These are phyloP conservation scores for Saccharomycopsis capsularis DNA, from an alignment of 805 yeast species.

Conservation along the genomic window DNA sequence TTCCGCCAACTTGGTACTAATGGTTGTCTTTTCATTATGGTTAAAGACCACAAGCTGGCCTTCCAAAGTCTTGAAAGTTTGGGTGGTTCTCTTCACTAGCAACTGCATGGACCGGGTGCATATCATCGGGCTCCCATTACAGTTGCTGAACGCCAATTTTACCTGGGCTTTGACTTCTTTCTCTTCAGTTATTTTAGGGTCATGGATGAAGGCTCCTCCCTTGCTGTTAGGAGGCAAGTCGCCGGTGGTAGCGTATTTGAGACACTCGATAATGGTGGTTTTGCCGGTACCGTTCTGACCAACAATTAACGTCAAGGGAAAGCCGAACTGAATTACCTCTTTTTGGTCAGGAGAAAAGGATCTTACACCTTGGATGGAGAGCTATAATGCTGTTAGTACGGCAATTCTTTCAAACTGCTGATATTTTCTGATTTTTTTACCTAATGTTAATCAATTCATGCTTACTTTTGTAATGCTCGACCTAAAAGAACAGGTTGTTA, in stretches of 20 bases:
- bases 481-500: too few species aligned
- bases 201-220: constrained; percentile 94
- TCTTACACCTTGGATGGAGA: constrained; percentile 80
- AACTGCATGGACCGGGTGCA: constrained; percentile 81
- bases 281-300: constrained; percentile 97
- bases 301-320: constrained; percentile 86
- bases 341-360: constrained; percentile 82
- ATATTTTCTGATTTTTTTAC: background rate
- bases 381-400: constrained; percentile 27
- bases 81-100: constrained; percentile 48
- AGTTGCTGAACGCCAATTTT: constrained; percentile 73
- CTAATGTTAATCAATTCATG: too few species aligned
- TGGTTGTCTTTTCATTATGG: constrained; percentile 53
- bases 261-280: constrained; percentile 91
- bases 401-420: background rate
- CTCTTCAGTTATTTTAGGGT: constrained; percentile 74
- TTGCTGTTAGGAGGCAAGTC: constrained; percentile 92
- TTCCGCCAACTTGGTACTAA: constrained; percentile 78
- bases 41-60: constrained; percentile 69
- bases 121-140: constrained; percentile 71
- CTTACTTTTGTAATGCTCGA: too few species aligned
- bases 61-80: constrained; percentile 85
- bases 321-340: constrained; percentile 83
- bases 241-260: constrained; percentile 92
- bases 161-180: constrained; percentile 83